Evolutionary conservation across 768 basidiomycete genomes (phyloP).

Genomic region (Kwoniella botswanensis): DNA sequence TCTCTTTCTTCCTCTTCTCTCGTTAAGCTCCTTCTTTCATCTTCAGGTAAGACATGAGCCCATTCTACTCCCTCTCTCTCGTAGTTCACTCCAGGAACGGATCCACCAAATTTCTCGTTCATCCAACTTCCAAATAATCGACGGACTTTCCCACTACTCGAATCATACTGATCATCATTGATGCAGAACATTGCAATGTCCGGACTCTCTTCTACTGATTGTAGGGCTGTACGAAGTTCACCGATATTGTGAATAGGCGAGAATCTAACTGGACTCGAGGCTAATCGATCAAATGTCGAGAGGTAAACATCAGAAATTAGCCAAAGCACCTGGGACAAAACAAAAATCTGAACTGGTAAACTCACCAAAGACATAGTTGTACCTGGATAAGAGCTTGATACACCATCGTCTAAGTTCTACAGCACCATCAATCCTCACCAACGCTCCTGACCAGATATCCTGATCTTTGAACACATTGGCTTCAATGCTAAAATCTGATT

Average conservation of each 20-base stretch:
- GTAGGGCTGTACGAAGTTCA: constrained; percentile 25
- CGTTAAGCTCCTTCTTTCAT: neutral
- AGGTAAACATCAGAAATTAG: neutral
- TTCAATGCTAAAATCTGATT: constrained; percentile 46
- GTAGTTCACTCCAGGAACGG: constrained; percentile 20
- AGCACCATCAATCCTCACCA: constrained; percentile 15
- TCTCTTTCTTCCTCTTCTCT: neutral
- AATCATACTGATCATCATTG: constrained; percentile 52
- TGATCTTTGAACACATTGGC: constrained; percentile 35
- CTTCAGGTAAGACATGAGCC: constrained; percentile 13
- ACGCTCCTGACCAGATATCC: constrained; percentile 35
- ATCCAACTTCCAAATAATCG: constrained; percentile 43
- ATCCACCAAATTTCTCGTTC: constrained; percentile 39
- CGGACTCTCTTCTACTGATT: constrained; percentile 21
- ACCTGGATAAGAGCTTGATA: constrained; percentile 51
- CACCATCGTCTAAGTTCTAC: constrained; percentile 47
- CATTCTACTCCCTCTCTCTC: constrained; percentile 25
- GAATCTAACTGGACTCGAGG: constrained; percentile 42
- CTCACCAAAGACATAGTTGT: constrained; percentile 52
- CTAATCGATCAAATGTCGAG: constrained; percentile 23
- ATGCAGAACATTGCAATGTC: constrained; percentile 48
- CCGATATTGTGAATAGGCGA: constrained; percentile 25
- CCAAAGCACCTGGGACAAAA: neutral
- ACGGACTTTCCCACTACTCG: constrained; percentile 3
- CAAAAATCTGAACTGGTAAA: neutral